Percentiles rank a stretch among this genome's conserved stretches.
These are phyloP conservation scores for Claviceps sp. DNA, from an alignment of 2,329 filamentous ascomycete genomes.

Conservation along the genomic window DNA sequence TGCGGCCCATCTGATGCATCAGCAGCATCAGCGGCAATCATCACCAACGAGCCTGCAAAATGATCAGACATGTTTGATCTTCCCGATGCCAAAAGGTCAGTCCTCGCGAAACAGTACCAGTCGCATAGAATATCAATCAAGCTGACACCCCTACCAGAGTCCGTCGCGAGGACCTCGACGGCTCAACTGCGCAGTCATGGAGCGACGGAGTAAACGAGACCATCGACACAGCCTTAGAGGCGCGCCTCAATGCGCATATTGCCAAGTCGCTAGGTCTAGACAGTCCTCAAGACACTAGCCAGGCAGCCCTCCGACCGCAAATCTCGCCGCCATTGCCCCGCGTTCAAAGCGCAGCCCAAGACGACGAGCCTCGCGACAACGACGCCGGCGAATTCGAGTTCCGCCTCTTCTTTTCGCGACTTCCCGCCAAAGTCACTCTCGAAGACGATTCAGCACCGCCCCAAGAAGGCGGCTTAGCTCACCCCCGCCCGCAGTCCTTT, in stretches of 20 bases:
- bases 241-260: slow-evolving; percentile 33
- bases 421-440: slow-evolving; percentile 37
- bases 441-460: slow-evolving; percentile 25
- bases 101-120: too few species aligned
- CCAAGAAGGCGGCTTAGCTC: slow-evolving; percentile 23
- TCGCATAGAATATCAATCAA: background rate
- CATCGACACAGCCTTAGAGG: slow-evolving; percentile 26
- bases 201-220: slow-evolving; percentile 18
- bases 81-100: slow-evolving; percentile 20
- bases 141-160: slow-evolving; percentile 25
- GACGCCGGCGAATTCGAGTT: slow-evolving; percentile 35
- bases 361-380: slow-evolving; percentile 15
- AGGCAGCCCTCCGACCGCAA: background rate
- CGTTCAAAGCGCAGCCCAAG: background rate
- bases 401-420: slow-evolving; percentile 39
- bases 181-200: slow-evolving; percentile 16
- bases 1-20: background rate
- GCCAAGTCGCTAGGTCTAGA: slow-evolving; percentile 31
- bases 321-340: background rate
- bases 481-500: slow-evolving; percentile 29
- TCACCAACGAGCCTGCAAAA: background rate
- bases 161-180: slow-evolving; percentile 39
- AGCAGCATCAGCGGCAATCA: background rate
- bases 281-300: background rate
- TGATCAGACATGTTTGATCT: slow-evolving; percentile 16